Conservation (phyloP, 2,329 filamentous ascomycete genomes). For the Lecanicillium sp. region DNA sequence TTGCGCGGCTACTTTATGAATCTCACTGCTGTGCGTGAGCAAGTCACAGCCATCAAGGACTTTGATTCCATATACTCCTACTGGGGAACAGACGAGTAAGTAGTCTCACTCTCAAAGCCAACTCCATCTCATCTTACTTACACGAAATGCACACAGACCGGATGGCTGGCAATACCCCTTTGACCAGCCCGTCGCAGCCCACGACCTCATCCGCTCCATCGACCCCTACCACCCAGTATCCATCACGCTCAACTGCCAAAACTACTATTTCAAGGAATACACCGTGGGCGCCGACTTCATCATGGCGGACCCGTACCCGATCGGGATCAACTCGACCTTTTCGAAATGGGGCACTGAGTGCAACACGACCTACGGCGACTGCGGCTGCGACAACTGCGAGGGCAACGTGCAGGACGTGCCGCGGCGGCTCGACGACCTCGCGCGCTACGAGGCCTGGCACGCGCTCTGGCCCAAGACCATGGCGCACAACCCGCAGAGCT, state of each 20-base stretch:
- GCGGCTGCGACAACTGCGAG: conserved; percentile 54
- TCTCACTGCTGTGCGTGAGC: conserved; percentile 27
- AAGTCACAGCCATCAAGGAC: conserved; percentile 31
- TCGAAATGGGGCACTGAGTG: conserved; percentile 48
- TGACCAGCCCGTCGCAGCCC: conserved; percentile 32
- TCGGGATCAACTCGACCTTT: conserved; percentile 47
- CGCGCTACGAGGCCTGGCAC: conserved; percentile 30
- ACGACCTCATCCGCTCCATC: conserved; percentile 36
- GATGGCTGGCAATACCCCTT: conserved; percentile 50
- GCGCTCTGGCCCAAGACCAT: conserved; percentile 35
- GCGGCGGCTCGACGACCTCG: conserved; percentile 29
- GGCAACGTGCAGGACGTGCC: conserved; percentile 45
- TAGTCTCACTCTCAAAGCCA: not conserved
- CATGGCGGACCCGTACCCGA: conserved; percentile 53
- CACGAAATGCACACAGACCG: conserved; percentile 23
- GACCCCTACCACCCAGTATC: conserved; percentile 56
- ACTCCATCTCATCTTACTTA: not conserved
- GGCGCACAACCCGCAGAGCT: conserved; percentile 37
- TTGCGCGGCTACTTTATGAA: conserved; percentile 37
- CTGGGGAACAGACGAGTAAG: conserved; percentile 38
- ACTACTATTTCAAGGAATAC: conserved; percentile 53
- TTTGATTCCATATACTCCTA: conserved; percentile 34
- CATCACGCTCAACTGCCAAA: conserved; percentile 52
- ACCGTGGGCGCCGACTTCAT: conserved; percentile 47
- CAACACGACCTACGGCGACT: conserved; percentile 53